A percentile compares a stretch with the other conserved stretches of the same genome.
Conservation (phyloP, 306 rosid species). For the Pyrus betulifolia region DNA sequence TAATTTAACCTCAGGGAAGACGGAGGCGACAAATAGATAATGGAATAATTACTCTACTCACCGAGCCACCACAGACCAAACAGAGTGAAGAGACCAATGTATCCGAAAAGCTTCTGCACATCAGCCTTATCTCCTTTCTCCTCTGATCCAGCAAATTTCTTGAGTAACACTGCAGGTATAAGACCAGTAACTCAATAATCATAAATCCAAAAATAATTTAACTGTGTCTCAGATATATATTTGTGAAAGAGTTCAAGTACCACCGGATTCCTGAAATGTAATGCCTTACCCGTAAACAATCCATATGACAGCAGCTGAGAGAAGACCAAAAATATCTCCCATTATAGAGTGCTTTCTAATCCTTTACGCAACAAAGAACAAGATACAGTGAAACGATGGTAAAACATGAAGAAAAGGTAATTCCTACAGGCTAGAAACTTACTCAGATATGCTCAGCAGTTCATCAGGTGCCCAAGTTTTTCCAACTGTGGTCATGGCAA, state of each 20-base stretch:
- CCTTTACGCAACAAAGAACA: conserved; percentile 26
- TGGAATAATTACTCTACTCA: conserved; percentile 16
- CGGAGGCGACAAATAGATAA: not conserved
- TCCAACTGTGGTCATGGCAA: conserved; percentile 57
- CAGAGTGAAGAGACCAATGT: conserved; percentile 61
- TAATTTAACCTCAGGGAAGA: not conserved
- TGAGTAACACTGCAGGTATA: conserved; percentile 52
- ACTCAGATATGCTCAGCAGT: conserved; percentile 37
- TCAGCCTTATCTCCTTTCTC: conserved; percentile 60
- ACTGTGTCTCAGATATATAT: not conserved
- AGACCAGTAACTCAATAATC: conserved; percentile 4
- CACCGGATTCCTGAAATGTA: not conserved
- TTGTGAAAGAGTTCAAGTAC: not conserved
- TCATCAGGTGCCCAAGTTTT: conserved; percentile 60
- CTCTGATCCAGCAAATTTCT: conserved; percentile 59
- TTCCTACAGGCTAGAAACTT: conserved; percentile 16
- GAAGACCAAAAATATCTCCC: conserved; percentile 55
- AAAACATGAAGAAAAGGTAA: not conserved
- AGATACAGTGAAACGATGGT: not conserved
- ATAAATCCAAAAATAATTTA: not conserved
- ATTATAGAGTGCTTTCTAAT: conserved; percentile 39
- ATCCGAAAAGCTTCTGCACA: conserved; percentile 67
- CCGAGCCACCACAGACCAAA: conserved; percentile 86
- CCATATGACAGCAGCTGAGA: conserved; percentile 60
- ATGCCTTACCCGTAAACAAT: conserved; percentile 51